These are phyloP conservation scores for Fraxinus xanthoxyloides DNA, from an alignment of 305 asterid species.

Conservation along the genomic window DNA sequence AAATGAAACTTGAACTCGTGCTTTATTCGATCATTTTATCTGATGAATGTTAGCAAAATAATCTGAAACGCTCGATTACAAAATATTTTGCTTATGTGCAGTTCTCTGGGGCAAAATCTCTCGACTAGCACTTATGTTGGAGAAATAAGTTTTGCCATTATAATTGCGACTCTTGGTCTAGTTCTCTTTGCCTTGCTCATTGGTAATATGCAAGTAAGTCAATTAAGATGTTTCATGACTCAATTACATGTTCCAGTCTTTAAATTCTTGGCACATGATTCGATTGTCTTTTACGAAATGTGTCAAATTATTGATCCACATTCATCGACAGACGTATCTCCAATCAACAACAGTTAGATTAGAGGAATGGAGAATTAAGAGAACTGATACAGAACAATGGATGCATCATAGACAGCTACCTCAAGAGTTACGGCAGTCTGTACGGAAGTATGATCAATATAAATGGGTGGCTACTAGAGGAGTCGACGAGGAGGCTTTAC, in stretches of 20 bases:
- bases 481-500: slow-evolving; percentile 77
- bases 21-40: not conserved
- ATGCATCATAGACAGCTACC: slow-evolving; percentile 95
- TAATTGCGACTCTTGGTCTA: slow-evolving; percentile 69
- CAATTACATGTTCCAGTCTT: not conserved
- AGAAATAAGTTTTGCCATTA: slow-evolving; percentile 71
- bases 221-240: not conserved
- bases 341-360: slow-evolving; percentile 91
- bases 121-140: slow-evolving; percentile 77
- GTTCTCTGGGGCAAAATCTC: slow-evolving; percentile 89
- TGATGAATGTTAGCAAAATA: not conserved
- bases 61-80: not conserved
- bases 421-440: slow-evolving; percentile 68
- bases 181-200: slow-evolving; percentile 91
- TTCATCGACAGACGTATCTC: slow-evolving; percentile 69
- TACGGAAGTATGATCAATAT: slow-evolving; percentile 82
- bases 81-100: slow-evolving; percentile 29
- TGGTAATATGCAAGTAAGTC: slow-evolving; percentile 93
- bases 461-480: slow-evolving; percentile 96
- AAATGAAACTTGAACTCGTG: not conserved
- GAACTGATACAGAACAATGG: slow-evolving; percentile 94
- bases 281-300: not conserved
- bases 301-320: slow-evolving; percentile 2
- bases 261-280: not conserved
- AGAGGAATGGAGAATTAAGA: slow-evolving; percentile 90